Evolutionary conservation across 345 rosid genomes (phyloP), one percentile per base, ranked within the genome.

Genomic region (Cardamine resedifolia): DNA sequence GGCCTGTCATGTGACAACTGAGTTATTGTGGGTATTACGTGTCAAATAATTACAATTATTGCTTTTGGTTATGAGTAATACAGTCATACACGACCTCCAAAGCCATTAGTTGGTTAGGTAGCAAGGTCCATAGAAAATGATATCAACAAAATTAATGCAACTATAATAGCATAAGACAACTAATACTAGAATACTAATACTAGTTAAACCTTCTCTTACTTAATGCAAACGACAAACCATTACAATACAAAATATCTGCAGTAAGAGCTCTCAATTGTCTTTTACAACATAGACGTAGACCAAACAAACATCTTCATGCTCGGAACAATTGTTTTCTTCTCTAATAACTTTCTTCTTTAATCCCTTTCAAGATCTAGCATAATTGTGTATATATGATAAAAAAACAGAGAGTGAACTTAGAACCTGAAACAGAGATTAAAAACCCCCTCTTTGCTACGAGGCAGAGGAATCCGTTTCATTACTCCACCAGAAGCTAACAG

Each of bases 401-500:
- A 48, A n/a, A n/a, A n/a, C 59, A 60, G 44, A 39, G 19, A 23
- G 19, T 65, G 51, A 41, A 41, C 67, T 58, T 45, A 6, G 41
- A 58, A 58, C 47, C 47, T 31, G 58, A 55, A 68, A 56, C 33
- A 61, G 44, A 53, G 64, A 75, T 36, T 62, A 47, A 23, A 6
- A 12, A 20, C 4, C 18, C 23, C 36, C n/a, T 3, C 4, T 48
- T 47, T 10, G 71, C 48, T 56, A 86, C 1, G 81, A 80, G 31
- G n/a, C 64, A 0, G 77, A 66, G 0, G 81, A 68, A 49, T 73
- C 77, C 6, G 65, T 79, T 5, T 80, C 39, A 23, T 77, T 75
- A 68, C 91, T 86, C 97, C 97, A 95, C 99, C 97, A 95, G 77
- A 85, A 95, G 85, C 96, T 89, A 70, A 91, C 97, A 0, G 99